Base-by-base conservation (phyloP, 1,284 basidiomycete genomes). In the Tetrapyrgos nigripes region DNA sequence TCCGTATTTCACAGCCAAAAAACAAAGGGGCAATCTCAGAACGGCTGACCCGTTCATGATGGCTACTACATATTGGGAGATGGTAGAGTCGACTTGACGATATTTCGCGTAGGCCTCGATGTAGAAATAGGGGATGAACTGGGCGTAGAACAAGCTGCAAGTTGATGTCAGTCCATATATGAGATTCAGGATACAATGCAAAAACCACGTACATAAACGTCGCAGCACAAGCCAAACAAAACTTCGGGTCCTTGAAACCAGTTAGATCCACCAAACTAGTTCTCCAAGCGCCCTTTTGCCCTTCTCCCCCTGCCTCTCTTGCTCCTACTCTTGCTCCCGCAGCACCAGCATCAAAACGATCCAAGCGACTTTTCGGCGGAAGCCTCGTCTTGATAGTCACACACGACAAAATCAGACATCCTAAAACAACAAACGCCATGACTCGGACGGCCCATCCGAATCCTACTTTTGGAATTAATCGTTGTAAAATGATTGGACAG, bases 371-470 rank as follows among this genome's bases (percentile, higher is more conserved):
- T 40, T 6, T 40, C 17, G 37, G 17, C 17, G 5, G 6, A n/a
- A 40, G 17, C 17, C 37, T 40, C 19, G 37, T 40, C 19, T 40
- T 40, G 37, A 40, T n/a, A 17, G 37, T 40, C 37, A n/a, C 8
- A n/a, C 37, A 40, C 37, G 37, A 40, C 17, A 40, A 11, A 17
- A 17, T 17, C 17, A 40, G 37, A n/a, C 37, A 40, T 5, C 37
- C 65, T 17, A 70, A 73, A 55, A 80, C 76, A 44, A 80, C 57
- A 4, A 84, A 63, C 0, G 79, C 81, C 5, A 76, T 78, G 44
- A 80, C 76, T 51, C 85, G 79, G 24, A 88, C 81, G 0, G 81
- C 79, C 87, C 87, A 89, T 9, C 75, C 80, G 67, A 89, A 81
- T 70, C 84, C 84, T 26, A 85, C 76, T 2, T 60, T 58, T 0